phyloP scores from a whole-genome alignment of 768 basidiomycete species.

The Russula compacta region DNA sequence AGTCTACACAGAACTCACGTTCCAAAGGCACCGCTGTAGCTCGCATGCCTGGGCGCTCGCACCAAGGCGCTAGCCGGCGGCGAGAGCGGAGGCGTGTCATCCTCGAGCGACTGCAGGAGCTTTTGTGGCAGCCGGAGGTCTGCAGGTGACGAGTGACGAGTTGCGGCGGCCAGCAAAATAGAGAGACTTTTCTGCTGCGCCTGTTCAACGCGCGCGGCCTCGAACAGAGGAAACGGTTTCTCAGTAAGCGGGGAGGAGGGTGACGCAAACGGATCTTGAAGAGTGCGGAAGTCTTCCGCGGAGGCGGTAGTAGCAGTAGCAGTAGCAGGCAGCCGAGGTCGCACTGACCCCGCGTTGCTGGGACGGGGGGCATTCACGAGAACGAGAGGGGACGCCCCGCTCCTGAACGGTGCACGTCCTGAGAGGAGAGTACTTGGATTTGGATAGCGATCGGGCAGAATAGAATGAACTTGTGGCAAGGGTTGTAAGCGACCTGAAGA shows the following conservation, averaged over 20 bases:
- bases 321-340: background rate
- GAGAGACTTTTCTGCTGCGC: conserved; percentile 11
- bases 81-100: conserved; percentile 5
- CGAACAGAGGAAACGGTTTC: conserved; percentile 11
- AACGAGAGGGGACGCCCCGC: background rate
- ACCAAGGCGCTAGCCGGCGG: conserved; percentile 8
- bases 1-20: conserved; percentile 14
- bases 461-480: conserved; percentile 9
- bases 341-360: background rate
- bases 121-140: background rate
- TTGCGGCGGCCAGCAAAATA: background rate
- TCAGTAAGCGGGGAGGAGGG: conserved; percentile 5
- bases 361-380: conserved; percentile 1
- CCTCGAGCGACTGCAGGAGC: conserved; percentile 2
- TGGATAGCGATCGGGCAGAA: conserved; percentile 1
- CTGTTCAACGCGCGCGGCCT: conserved; percentile 10
- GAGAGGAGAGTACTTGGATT: background rate
- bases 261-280: conserved; percentile 15
- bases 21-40: conserved; percentile 13
- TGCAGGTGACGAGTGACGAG: conserved; percentile 11
- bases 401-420: background rate
- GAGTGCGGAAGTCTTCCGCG: conserved; percentile 9
- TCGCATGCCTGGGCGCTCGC: conserved; percentile 5
- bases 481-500: background rate
- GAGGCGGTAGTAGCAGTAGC: background rate